Evolutionary conservation across 768 basidiomycete species (phyloP).

Genomic region (Xerocomellus intermedius): DNA sequence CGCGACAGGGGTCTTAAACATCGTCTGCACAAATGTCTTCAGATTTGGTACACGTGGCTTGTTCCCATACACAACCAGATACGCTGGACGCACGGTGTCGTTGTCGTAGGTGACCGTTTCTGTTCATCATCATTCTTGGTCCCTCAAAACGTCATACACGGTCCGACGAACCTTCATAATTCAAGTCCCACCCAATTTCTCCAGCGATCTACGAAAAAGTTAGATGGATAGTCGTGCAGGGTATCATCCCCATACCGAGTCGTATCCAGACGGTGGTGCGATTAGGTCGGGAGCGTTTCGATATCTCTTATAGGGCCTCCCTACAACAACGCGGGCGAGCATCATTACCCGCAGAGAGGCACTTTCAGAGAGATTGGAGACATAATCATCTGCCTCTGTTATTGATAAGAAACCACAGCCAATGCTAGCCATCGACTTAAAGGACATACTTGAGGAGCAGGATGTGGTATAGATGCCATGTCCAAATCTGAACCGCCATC

Average conservation of each 20-base stretch:
- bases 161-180: slow-evolving; percentile 46
- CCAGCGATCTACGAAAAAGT: slow-evolving; percentile 48
- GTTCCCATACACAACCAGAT: slow-evolving; percentile 58
- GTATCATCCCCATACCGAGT: slow-evolving; percentile 48
- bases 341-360: slow-evolving; percentile 50
- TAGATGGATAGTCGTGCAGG: not conserved
- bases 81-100: slow-evolving; percentile 66
- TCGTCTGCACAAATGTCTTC: slow-evolving; percentile 27
- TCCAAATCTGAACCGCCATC: slow-evolving; percentile 50
- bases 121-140: slow-evolving; percentile 6
- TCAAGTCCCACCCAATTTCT: slow-evolving; percentile 61
- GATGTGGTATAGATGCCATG: slow-evolving; percentile 65
- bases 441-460: slow-evolving; percentile 59
- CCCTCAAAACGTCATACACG: not conserved
- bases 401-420: slow-evolving; percentile 4
- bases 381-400: slow-evolving; percentile 68
- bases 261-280: slow-evolving; percentile 54
- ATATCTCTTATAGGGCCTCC: slow-evolving; percentile 50
- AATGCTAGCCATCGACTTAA: not conserved
- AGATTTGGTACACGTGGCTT: slow-evolving; percentile 21
- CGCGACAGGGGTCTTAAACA: slow-evolving; percentile 33
- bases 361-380: slow-evolving; percentile 40
- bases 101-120: slow-evolving; percentile 68
- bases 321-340: slow-evolving; percentile 63
- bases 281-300: slow-evolving; percentile 48